Percentiles rank a stretch among this genome's conserved stretches.
Conservation (phyloP, 352 stramenopile species). For the Peronospora belbahrii region DNA sequence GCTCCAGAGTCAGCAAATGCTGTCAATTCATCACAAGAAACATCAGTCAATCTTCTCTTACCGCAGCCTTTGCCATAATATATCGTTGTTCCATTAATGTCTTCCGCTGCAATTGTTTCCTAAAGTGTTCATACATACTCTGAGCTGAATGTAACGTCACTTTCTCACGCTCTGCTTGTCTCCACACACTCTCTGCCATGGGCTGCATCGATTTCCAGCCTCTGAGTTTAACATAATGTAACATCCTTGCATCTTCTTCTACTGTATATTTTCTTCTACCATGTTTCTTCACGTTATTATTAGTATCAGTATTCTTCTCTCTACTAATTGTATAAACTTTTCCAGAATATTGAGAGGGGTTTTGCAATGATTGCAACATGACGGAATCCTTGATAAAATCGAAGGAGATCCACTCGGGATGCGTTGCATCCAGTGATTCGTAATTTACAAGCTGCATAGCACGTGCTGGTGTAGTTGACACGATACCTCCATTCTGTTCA, state of each 20-base stretch:
- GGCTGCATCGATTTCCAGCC: slow-evolving; percentile 16
- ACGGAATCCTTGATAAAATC: slow-evolving; percentile 49
- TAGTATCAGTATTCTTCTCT: not conserved
- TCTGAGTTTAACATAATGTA: slow-evolving; percentile 30
- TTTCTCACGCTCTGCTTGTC: slow-evolving; percentile 6
- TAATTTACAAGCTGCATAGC: slow-evolving; percentile 39
- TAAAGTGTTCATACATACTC: slow-evolving; percentile 55
- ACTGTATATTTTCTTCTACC: slow-evolving; percentile 25
- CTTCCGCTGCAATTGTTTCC: slow-evolving; percentile 33
- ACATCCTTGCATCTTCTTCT: slow-evolving; percentile 41
- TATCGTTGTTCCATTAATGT: slow-evolving; percentile 29
- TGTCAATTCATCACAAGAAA: not conserved
- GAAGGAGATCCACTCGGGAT: slow-evolving; percentile 30
- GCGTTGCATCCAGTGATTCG: slow-evolving; percentile 16
- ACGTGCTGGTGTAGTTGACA: slow-evolving; percentile 5
- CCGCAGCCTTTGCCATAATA: slow-evolving; percentile 24
- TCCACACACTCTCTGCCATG: slow-evolving; percentile 17
- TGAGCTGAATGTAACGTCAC: slow-evolving; percentile 28
- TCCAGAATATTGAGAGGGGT: slow-evolving; percentile 31
- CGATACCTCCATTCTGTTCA: slow-evolving; percentile 27
- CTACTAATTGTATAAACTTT: slow-evolving; percentile 9
- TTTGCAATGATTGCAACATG: slow-evolving; percentile 22
- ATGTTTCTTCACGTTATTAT: not conserved
- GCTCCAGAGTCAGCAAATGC: not conserved
- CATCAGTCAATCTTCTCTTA: slow-evolving; percentile 2